A percentile compares a stretch with the other conserved stretches of the same genome.
These are phyloP conservation scores for Penicillium cosmopolitanum DNA, from an alignment of 495 filamentous ascomycete genomes.

Conservation along the genomic window DNA sequence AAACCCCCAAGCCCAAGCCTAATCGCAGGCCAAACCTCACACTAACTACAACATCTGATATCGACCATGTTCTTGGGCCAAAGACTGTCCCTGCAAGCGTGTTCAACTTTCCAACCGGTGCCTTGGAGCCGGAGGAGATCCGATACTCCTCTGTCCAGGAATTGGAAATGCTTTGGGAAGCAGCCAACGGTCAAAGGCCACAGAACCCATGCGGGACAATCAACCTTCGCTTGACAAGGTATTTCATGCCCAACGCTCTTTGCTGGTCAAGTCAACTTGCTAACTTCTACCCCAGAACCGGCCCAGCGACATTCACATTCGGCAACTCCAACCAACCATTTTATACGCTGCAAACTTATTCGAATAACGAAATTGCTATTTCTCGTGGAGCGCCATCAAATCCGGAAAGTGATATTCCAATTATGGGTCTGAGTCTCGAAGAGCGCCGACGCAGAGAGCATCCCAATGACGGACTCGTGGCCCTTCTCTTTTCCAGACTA, in stretches of 20 bases:
- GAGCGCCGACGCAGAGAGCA: conserved; percentile 57
- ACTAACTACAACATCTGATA: conserved; percentile 37
- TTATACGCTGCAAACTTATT: conserved; percentile 49
- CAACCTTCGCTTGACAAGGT: conserved; percentile 52
- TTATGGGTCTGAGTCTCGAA: conserved; percentile 64
- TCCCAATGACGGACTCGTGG: conserved; percentile 70
- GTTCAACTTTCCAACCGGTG: conserved; percentile 46
- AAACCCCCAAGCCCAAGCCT: conserved; percentile 40
- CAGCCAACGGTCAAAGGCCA: conserved; percentile 56
- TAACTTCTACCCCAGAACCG: conserved; percentile 34
- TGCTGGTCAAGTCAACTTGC: conserved; percentile 3
- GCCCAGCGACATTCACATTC: conserved; percentile 42
- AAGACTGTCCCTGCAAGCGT: conserved; percentile 53
- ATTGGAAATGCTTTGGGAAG: conserved; percentile 54
- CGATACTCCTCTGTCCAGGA: conserved; percentile 49
- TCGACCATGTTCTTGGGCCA: conserved; percentile 45
- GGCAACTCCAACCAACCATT: conserved; percentile 47
- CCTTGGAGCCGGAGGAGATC: conserved; percentile 37
- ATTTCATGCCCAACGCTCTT: conserved; percentile 8
- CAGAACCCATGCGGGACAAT: conserved; percentile 42
- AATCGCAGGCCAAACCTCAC: conserved; percentile 42
- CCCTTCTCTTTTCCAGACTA: conserved; percentile 69
- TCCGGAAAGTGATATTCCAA: conserved; percentile 43
- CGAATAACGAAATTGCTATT: conserved; percentile 45
- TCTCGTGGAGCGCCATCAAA: conserved; percentile 43